Evolutionary conservation across 169 alveolate species (phyloP).

Genomic region (Theileria equi): DNA sequence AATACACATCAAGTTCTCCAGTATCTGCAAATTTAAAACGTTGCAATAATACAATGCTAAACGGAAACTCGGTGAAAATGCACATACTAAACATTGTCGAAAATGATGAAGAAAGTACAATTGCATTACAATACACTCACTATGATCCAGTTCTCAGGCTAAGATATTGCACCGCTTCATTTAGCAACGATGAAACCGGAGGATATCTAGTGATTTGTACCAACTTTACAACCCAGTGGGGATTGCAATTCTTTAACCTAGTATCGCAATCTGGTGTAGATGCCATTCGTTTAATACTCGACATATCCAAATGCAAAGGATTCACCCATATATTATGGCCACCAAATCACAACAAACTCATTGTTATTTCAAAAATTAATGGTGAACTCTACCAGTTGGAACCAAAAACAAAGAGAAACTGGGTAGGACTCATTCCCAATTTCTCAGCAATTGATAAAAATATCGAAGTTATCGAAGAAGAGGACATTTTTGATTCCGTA

Average conservation of each 20-base stretch:
- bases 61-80: not conserved
- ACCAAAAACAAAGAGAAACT: slow-evolving; percentile 9
- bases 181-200: not conserved
- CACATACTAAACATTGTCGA: not conserved
- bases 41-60: not conserved
- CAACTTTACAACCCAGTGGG: not conserved
- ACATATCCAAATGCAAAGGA: slow-evolving; percentile 24
- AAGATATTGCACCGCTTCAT: slow-evolving; percentile 9
- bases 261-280: not conserved
- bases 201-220: slow-evolving; percentile 12
- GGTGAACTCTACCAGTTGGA: slow-evolving; percentile 14
- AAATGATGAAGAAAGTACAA: not conserved
- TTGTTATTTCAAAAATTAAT: not conserved
- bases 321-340: slow-evolving; percentile 23
- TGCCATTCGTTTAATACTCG: not conserved
- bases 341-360: not conserved
- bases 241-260: not conserved
- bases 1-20: slow-evolving; percentile 4
- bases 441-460: slow-evolving; percentile 12
- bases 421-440: slow-evolving; percentile 41
- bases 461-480: slow-evolving; percentile 33
- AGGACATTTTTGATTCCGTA: slow-evolving; percentile 12
- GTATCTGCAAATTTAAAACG: not conserved
- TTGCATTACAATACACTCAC: slow-evolving; percentile 7
- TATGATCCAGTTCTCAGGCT: slow-evolving; percentile 21